phyloP scores from a whole-genome alignment of 148 eudicot species.

The Nepenthes mirabilis region DNA sequence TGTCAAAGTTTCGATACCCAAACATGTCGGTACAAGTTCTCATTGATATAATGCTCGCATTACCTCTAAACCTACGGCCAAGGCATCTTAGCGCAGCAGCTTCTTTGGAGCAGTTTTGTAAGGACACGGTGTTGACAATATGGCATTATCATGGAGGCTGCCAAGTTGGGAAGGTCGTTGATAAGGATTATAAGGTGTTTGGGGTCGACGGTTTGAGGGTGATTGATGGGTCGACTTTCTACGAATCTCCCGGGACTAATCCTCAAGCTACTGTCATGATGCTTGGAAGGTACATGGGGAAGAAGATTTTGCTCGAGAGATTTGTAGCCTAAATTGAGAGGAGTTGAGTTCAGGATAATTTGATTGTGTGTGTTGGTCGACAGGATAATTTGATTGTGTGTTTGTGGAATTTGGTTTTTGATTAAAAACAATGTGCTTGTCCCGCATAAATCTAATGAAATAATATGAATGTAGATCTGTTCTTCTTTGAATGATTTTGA shows the following conservation, averaged over 20 bases:
- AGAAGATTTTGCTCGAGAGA: slow-evolving; percentile 30
- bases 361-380: too few relatives aligned
- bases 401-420: too few relatives aligned
- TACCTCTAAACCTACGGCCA: slow-evolving; percentile 24
- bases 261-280: slow-evolving; percentile 81
- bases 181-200: slow-evolving; percentile 42
- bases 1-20: slow-evolving; percentile 34
- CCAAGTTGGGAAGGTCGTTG: slow-evolving; percentile 49
- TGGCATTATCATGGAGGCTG: slow-evolving; percentile 89
- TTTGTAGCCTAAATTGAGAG: background rate
- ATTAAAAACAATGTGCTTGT: too few relatives aligned
- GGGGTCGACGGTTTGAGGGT: slow-evolving; percentile 44
- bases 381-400: too few relatives aligned
- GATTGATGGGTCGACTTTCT: slow-evolving; percentile 56
- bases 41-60: slow-evolving; percentile 19
- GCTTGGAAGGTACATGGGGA: slow-evolving; percentile 86
- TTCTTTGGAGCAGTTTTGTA: slow-evolving; percentile 44
- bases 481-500: too few relatives aligned
- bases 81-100: slow-evolving; percentile 16
- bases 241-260: slow-evolving; percentile 59
- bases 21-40: slow-evolving; percentile 23
- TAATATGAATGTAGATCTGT: too few relatives aligned
- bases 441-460: too few relatives aligned
- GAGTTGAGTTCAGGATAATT: too few relatives aligned
- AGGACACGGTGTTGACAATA: slow-evolving; percentile 56